phyloP scores from a whole-genome alignment of 2,329 filamentous ascomycete species.

The Trichothecium sympodiale region DNA sequence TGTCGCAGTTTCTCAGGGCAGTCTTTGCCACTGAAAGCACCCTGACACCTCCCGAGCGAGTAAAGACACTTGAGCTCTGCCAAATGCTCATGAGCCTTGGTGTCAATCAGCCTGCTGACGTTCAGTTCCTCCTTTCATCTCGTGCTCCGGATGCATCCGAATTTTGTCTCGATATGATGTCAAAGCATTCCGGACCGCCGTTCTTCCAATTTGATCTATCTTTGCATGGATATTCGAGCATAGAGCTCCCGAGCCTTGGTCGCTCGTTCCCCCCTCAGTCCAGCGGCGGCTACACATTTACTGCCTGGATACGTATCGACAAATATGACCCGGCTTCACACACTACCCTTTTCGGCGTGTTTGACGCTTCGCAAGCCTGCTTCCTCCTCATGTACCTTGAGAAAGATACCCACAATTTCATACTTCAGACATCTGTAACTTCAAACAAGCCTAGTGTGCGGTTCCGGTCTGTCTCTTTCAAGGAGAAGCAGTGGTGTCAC shows the following conservation, averaged over 20 bases:
- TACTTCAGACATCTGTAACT: slow-evolving; percentile 87
- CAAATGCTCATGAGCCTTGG: slow-evolving; percentile 62
- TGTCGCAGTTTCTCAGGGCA: slow-evolving; percentile 54
- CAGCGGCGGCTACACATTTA: slow-evolving; percentile 78
- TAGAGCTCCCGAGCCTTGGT: slow-evolving; percentile 81
- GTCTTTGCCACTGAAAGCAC: slow-evolving; percentile 42
- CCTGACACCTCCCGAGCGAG: slow-evolving; percentile 43
- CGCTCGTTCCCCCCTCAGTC: slow-evolving; percentile 73
- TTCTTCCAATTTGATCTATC: slow-evolving; percentile 94
- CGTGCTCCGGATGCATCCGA: slow-evolving; percentile 45
- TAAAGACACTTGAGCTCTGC: slow-evolving; percentile 55
- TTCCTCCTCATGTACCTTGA: slow-evolving; percentile 92
- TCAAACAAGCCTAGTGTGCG: slow-evolving; percentile 80
- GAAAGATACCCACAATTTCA: slow-evolving; percentile 85
- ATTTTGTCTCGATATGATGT: slow-evolving; percentile 64
- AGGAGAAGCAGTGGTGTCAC: slow-evolving; percentile 80
- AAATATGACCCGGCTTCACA: slow-evolving; percentile 74
- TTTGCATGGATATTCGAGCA: slow-evolving; percentile 73
- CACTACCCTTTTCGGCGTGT: slow-evolving; percentile 92
- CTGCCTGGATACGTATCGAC: slow-evolving; percentile 82
- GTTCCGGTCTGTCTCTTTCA: slow-evolving; percentile 76
- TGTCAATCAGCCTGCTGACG: slow-evolving; percentile 70
- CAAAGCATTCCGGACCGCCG: slow-evolving; percentile 63
- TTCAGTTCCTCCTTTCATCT: slow-evolving; percentile 56
- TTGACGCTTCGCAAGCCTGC: slow-evolving; percentile 83